Percentiles rank a stretch among this genome's conserved stretches.
These are phyloP conservation scores for Pelargonium cotyledonis DNA, from an alignment of 441 rosid species.

Conservation along the genomic window DNA sequence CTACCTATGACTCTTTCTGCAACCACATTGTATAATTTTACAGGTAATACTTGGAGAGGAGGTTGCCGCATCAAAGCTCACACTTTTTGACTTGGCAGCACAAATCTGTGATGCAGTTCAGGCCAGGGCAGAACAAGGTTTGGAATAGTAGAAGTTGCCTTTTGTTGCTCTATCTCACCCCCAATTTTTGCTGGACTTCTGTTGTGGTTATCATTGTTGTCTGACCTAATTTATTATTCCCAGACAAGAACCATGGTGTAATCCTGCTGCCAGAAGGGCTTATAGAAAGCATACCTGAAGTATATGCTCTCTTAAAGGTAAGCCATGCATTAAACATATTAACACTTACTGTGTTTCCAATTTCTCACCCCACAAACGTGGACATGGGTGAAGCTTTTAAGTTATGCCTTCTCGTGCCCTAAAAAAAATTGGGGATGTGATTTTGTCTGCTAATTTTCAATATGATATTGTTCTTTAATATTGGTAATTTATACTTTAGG, in stretches of 20 bases:
- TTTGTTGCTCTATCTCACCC: constrained; percentile 5
- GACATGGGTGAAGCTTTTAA: too few species aligned
- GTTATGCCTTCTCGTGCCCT: too few species aligned
- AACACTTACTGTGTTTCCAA: not conserved
- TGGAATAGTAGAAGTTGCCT: constrained; percentile 15
- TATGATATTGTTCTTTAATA: constrained; percentile 3
- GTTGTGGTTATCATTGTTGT: constrained; percentile 11
- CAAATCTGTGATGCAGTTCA: constrained; percentile 97
- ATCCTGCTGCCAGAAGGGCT: constrained; percentile 97
- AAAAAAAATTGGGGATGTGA: too few species aligned
- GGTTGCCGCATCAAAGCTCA: constrained; percentile 95
- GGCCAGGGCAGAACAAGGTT: constrained; percentile 88
- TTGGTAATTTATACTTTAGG: constrained; percentile 44
- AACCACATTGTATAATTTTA: constrained; percentile 12
- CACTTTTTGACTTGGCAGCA: constrained; percentile 76
- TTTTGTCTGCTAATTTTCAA: not conserved
- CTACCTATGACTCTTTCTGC: constrained; percentile 9
- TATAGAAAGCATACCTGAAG: constrained; percentile 95
- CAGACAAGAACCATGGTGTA: constrained; percentile 95
- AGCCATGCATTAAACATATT: constrained; percentile 8
- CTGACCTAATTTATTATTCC: constrained; percentile 21
- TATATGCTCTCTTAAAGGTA: constrained; percentile 91
- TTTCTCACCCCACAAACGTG: not conserved
- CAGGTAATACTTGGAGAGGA: constrained; percentile 96
- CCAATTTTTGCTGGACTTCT: not conserved